Evolutionary conservation across 164 flowering plant species (phyloP).

Genomic region (Saururus chinensis): DNA sequence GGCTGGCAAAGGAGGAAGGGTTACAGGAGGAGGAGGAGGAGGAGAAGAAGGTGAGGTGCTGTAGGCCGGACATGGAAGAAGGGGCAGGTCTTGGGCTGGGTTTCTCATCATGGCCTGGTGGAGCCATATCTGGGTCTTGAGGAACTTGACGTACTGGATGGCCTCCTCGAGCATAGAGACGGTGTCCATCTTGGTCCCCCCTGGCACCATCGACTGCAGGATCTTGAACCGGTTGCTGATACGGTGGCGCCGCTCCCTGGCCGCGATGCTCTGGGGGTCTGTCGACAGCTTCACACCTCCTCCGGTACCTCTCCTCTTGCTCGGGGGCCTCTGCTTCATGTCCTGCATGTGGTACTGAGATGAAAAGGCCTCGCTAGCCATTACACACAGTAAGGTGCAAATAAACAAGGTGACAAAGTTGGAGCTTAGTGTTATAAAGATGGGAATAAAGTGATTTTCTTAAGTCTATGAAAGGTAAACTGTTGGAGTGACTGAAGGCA

Average conservation of each 20-base stretch:
- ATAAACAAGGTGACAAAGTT: too few species aligned
- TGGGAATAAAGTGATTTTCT: too few species aligned
- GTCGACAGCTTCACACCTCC: constrained; percentile 49
- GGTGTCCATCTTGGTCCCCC: constrained; percentile 75
- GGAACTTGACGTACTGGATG: constrained; percentile 72
- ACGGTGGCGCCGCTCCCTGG: constrained; percentile 64
- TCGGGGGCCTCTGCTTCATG: background rate
- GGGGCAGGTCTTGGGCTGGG: background rate
- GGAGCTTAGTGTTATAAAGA: too few species aligned
- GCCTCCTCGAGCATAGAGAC: constrained; percentile 80
- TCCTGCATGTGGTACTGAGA: background rate
- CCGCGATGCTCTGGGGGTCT: constrained; percentile 85
- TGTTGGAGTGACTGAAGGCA: too few species aligned
- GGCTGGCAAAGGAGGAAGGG: background rate
- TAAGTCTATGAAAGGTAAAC: too few species aligned
- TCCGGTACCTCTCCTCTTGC: constrained; percentile 7
- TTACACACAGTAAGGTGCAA: background rate
- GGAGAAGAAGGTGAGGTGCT: background rate
- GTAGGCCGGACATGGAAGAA: too few species aligned
- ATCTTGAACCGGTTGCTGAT: constrained; percentile 75
- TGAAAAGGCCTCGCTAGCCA: constrained; percentile 5
- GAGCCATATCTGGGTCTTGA: constrained; percentile 66
- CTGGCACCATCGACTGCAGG: constrained; percentile 70
- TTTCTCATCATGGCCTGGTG: constrained; percentile 38
- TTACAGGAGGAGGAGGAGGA: background rate